Evolutionary conservation across 192 early-diverging fungal species (phyloP), one percentile per base, ranked within the genome.

Genomic region (Glomus cerebriforme): DNA sequence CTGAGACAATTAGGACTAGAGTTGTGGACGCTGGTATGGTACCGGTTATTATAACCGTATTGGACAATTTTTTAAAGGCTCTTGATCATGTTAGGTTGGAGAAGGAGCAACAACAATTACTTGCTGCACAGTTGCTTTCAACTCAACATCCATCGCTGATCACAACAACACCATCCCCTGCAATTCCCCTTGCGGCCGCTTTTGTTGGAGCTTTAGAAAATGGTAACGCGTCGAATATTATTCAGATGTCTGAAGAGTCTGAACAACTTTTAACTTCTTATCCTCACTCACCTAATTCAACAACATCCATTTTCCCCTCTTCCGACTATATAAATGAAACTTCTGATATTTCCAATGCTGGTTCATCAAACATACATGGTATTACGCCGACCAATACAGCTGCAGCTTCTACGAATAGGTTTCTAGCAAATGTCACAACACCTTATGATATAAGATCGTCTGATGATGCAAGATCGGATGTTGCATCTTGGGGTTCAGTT

Each of bases 1-100:
- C 93, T 12, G 88, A 92, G 43, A 84, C 89, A 39, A 92, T 98
- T 29, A 82, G 96, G 24, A 91, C 92, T 66, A 87, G 94, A 58
- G 91, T 97, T 49, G 95, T 96, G 7, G 89, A 96, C 65, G 95
- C 93, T 49, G 94, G 94, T 9, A 89, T 96, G 54, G 88, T 98
- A 27, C 87, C 90, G 9, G 89, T 97, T 49, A 90, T 98, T n/a
- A 87, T 95, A 58, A 90, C 90, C 59, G 90, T 97, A 47, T 88
- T 98, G 70, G 87, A 88, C 62, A 88, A 87, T 77, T 88, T 90
- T 68, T 85, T 88, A 72, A 79, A 82, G 17, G 83, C 87, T 35
- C 76, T 91, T 64, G 86, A 89, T 59, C 81, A 83, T 31, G 86
- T 87, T 73, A 89, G 85, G 68, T 65, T 85, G 45, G 87, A 87